Evolutionary conservation across 495 filamentous ascomycete genomes (phyloP).

Genomic region (Penicillium steckii): DNA sequence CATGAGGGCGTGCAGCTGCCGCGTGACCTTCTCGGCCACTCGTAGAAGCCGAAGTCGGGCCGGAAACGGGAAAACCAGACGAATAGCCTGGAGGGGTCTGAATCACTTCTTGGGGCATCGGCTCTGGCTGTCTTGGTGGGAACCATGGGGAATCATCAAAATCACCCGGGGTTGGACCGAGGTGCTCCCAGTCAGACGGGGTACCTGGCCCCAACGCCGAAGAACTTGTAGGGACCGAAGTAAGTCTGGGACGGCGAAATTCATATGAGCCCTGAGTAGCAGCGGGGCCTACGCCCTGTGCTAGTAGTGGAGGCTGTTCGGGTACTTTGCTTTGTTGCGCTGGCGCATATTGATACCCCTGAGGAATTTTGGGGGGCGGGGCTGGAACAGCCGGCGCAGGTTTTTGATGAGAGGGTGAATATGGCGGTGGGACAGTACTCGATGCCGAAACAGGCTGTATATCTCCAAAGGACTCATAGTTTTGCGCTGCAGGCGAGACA

Average conservation of each 20-base stretch:
- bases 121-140: constrained; percentile 17
- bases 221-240: constrained; percentile 18
- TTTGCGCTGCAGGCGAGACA: constrained; percentile 10
- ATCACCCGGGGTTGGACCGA: constrained; percentile 36
- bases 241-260: constrained; percentile 9
- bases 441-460: constrained; percentile 21
- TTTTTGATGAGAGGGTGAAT: constrained; percentile 18
- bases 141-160: constrained; percentile 35
- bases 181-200: constrained; percentile 62
- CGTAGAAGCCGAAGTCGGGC: background rate
- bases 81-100: constrained; percentile 13
- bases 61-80: constrained; percentile 4
- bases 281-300: constrained; percentile 19
- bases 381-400: constrained; percentile 32
- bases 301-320: constrained; percentile 17
- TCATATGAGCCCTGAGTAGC: constrained; percentile 20
- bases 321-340: constrained; percentile 15
- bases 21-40: background rate
- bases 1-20: constrained; percentile 1
- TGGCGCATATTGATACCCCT: constrained; percentile 27
- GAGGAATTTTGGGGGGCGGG: constrained; percentile 42
- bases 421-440: constrained; percentile 20
- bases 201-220: constrained; percentile 53
- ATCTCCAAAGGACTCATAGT: constrained; percentile 15
- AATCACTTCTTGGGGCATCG: constrained; percentile 7